Evolutionary conservation across 2,329 filamentous ascomycete species (phyloP).

Genomic region (Hymenoscyphus occultus): DNA sequence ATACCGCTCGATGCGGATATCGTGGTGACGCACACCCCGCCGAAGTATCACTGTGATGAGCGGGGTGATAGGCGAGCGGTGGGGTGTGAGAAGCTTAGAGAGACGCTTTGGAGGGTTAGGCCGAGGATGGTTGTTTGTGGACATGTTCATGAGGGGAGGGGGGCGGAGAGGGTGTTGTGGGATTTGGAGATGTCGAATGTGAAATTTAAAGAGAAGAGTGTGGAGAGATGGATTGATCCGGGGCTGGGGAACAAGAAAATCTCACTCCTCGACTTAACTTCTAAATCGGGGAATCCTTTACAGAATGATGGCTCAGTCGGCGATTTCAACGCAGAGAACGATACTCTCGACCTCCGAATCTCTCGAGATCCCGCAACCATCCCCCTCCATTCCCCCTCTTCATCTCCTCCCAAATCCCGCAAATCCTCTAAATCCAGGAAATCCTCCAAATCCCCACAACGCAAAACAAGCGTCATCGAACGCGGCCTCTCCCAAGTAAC

Average conservation of each 20-base stretch:
- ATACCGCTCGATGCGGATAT: slow-evolving; percentile 63
- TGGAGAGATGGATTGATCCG: slow-evolving; percentile 57
- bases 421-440: slow-evolving; percentile 2
- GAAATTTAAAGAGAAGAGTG: slow-evolving; percentile 44
- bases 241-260: slow-evolving; percentile 55
- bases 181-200: slow-evolving; percentile 42
- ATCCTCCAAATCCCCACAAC: not conserved
- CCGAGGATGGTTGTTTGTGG: slow-evolving; percentile 67
- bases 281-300: slow-evolving; percentile 41
- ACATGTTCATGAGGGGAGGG: slow-evolving; percentile 68
- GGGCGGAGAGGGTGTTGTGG: slow-evolving; percentile 63
- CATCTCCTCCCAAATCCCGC: not conserved
- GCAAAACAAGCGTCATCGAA: slow-evolving; percentile 8
- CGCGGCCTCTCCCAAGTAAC: slow-evolving; percentile 16
- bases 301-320: slow-evolving; percentile 44
- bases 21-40: slow-evolving; percentile 69
- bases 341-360: not conserved
- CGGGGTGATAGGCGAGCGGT: slow-evolving; percentile 39
- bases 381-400: not conserved
- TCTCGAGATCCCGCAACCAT: not conserved
- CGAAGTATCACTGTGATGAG: slow-evolving; percentile 57
- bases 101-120: slow-evolving; percentile 56
- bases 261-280: slow-evolving; percentile 60
- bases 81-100: slow-evolving; percentile 60
- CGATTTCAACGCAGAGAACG: slow-evolving; percentile 5